Evolutionary conservation across 2,329 filamentous ascomycete species (phyloP).

Genomic region (Clathrospora elynae): DNA sequence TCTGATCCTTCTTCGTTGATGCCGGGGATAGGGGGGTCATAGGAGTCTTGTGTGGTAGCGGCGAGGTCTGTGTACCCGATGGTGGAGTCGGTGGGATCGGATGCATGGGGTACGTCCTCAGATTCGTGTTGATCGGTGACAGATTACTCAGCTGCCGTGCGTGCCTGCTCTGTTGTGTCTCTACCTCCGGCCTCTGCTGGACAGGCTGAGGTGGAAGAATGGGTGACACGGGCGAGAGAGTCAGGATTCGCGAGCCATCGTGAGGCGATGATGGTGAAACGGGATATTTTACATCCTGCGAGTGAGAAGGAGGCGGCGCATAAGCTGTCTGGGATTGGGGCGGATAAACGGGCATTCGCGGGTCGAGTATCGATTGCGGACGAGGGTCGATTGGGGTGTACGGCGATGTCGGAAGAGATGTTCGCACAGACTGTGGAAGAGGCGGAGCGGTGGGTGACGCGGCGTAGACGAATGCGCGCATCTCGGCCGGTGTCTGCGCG

Average conservation of each 20-base stretch:
- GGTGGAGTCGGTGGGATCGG: conserved; percentile 36
- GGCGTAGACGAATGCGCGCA: conserved; percentile 34
- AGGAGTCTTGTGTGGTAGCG: conserved; percentile 34
- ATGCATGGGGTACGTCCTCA: conserved; percentile 27
- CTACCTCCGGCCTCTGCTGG: conserved; percentile 20
- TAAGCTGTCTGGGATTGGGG: conserved; percentile 31
- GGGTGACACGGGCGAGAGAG: conserved; percentile 34
- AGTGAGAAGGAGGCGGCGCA: conserved; percentile 25
- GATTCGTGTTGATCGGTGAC: conserved; percentile 40
- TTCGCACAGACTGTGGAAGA: conserved; percentile 26
- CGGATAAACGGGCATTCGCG: conserved; percentile 29
- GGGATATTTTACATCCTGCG: conserved; percentile 31
- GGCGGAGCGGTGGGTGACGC: conserved; percentile 35
- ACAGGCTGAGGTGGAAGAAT: conserved; percentile 21
- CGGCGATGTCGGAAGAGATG: conserved; percentile 30
- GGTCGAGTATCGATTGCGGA: conserved; percentile 34
- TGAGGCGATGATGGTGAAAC: conserved; percentile 35
- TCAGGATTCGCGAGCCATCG: conserved; percentile 22
- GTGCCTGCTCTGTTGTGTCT: conserved; percentile 31
- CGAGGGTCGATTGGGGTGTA: conserved; percentile 33
- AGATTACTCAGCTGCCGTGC: conserved; percentile 42
- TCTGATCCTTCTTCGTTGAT: conserved; percentile 19
- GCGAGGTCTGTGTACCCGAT: conserved; percentile 28
- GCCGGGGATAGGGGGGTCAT: conserved; percentile 35
- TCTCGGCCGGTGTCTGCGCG: conserved; percentile 45